These are phyloP conservation scores for Suillus paluster DNA, from an alignment of 768 basidiomycete genomes.

Conservation along the genomic window DNA sequence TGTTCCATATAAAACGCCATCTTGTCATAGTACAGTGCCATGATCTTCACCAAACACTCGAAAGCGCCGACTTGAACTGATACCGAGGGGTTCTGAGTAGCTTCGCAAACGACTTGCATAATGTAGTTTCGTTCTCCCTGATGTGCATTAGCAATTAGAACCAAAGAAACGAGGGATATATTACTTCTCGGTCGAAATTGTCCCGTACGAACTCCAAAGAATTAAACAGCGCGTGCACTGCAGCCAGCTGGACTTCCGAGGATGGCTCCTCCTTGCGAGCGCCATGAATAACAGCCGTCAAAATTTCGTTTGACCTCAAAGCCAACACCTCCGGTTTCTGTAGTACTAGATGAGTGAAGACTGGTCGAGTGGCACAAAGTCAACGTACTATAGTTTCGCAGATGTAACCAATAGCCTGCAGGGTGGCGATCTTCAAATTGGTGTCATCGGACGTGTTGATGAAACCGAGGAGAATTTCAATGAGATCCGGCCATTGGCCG, in stretches of 20 bases:
- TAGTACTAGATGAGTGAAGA: constrained; percentile 11
- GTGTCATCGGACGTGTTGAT: constrained; percentile 75
- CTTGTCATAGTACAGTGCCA: constrained; percentile 98
- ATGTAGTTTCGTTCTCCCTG: constrained; percentile 99
- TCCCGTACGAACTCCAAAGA: constrained; percentile 97
- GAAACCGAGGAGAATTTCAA: constrained; percentile 86
- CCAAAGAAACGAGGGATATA: neutral
- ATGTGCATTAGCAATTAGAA: neutral
- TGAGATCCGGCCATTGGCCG: constrained; percentile 88
- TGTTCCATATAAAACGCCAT: constrained; percentile 99
- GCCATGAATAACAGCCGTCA: constrained; percentile 98
- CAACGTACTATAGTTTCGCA: constrained; percentile 92
- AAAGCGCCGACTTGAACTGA: constrained; percentile 95
- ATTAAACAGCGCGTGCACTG: constrained; percentile 91
- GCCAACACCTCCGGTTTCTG: constrained; percentile 94
- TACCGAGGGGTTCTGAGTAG: constrained; percentile 83
- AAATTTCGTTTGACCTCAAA: constrained; percentile 91
- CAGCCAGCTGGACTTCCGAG: constrained; percentile 88
- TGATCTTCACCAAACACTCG: constrained; percentile 93
- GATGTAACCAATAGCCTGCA: constrained; percentile 96
- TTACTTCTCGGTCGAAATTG: constrained; percentile 96
- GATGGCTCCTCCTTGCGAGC: constrained; percentile 96
- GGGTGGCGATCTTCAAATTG: constrained; percentile 81
- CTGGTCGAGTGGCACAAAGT: constrained; percentile 9
- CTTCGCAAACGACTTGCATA: constrained; percentile 99